Evolutionary conservation across 805 yeast species (phyloP).

Genomic region (Schwanniomyces occidentalis): DNA sequence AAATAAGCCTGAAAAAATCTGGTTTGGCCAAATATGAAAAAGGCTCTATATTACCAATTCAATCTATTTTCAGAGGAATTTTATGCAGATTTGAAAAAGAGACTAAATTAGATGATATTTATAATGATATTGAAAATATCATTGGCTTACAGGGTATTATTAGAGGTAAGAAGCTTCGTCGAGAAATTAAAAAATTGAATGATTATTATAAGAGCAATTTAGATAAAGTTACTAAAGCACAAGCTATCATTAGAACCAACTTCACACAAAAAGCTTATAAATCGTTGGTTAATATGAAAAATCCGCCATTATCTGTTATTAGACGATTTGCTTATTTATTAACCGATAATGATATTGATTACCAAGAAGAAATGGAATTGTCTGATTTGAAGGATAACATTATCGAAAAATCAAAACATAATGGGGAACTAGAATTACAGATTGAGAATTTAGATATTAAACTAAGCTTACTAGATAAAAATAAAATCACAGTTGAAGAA

Average conservation of each 20-base stretch:
- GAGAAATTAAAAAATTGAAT: slow-evolving; percentile 26
- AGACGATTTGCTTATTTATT: slow-evolving; percentile 74
- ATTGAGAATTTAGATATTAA: slow-evolving; percentile 78
- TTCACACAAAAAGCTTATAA: slow-evolving; percentile 72
- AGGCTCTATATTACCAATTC: slow-evolving; percentile 43
- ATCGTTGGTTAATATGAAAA: slow-evolving; percentile 63
- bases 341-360: slow-evolving; percentile 70
- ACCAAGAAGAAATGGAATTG: slow-evolving; percentile 69
- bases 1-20: slow-evolving; percentile 17
- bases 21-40: slow-evolving; percentile 15
- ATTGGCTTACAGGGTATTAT: slow-evolving; percentile 53
- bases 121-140: slow-evolving; percentile 41
- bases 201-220: slow-evolving; percentile 56
- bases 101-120: slow-evolving; percentile 51
- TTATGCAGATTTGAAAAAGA: slow-evolving; percentile 59
- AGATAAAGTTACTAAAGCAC: slow-evolving; percentile 67
- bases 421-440: slow-evolving; percentile 70
- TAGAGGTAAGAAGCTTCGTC: slow-evolving; percentile 50
- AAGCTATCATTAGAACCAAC: slow-evolving; percentile 68
- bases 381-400: slow-evolving; percentile 69
- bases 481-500: slow-evolving; percentile 77
- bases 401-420: slow-evolving; percentile 64
- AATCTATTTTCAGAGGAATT: slow-evolving; percentile 64
- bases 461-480: slow-evolving; percentile 73
- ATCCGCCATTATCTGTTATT: slow-evolving; percentile 79